A percentile compares a stretch with the other conserved stretches of the same genome.
These are phyloP conservation scores for Ballota nigra DNA, from an alignment of 257 asterid species.

Conservation along the genomic window DNA sequence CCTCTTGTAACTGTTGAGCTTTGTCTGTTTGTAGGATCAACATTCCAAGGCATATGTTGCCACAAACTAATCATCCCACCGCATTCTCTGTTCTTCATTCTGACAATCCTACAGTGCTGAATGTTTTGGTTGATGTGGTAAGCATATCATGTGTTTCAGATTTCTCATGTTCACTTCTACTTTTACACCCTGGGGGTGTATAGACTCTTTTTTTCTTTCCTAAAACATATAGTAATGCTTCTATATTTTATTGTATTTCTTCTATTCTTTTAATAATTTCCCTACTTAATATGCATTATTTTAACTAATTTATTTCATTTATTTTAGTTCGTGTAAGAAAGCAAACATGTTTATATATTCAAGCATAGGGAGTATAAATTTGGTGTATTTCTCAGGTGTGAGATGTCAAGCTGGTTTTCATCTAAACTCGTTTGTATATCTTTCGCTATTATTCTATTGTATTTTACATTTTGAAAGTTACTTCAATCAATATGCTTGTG, in stretches of 20 bases:
- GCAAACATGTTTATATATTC: not conserved
- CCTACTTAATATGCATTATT: not conserved
- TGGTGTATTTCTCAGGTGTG: not conserved
- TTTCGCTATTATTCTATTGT: not conserved
- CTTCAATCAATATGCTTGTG: not conserved
- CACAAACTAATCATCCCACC: constrained; percentile 86
- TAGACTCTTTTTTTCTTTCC: not conserved
- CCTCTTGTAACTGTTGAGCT: constrained; percentile 23
- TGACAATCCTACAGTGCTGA: constrained; percentile 68
- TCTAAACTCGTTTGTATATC: not conserved
- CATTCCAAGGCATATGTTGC: constrained; percentile 90
- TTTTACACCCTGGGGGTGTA: not conserved
- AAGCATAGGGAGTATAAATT: not conserved
- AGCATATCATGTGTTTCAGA: constrained; percentile 19
- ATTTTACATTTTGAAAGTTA: constrained; percentile 5
- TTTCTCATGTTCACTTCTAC: constrained; percentile 9
- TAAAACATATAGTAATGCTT: not conserved
- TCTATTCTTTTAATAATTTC: not conserved
- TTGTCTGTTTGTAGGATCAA: constrained; percentile 53
- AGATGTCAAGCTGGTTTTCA: constrained; percentile 4
- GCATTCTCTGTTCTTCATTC: constrained; percentile 63
- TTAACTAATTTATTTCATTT: not conserved
- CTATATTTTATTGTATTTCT: not conserved
- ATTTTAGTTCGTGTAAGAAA: not conserved
- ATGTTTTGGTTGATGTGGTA: constrained; percentile 91